Base-by-base conservation (phyloP, 208 protist species). In the Trypanosoma conorhini region DNA sequence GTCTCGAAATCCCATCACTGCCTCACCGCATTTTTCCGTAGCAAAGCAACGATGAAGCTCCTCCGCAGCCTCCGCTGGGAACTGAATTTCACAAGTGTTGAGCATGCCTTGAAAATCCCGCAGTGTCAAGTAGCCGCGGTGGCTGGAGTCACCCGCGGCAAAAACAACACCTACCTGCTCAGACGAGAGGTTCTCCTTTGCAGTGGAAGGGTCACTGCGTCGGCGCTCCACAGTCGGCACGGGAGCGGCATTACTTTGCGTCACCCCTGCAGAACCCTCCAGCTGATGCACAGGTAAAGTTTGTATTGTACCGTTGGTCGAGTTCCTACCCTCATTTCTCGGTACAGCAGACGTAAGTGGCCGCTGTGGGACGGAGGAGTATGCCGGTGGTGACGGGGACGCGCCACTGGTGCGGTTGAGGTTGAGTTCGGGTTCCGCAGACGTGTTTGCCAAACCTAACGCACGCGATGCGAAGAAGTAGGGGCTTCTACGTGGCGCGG, bases 81-180 rank as follows among this genome's bases (percentile, higher is more conserved):
- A 91, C 19, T 78, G 71, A 54, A 93, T 80, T 52, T 86, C 70
- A 54, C 76, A 82, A 15, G 69, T 55, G 21, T 76, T 77, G 67
- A 93, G 88, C 30, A 93, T 81, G 50, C 70, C 67, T 65, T 87
- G 81, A 59, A 91, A 89, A 15, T 80, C 63, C 40, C 78, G 75
- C 30, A 85, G 40, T 22, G 55, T 65, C 33, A 88, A 57, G 44
- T 72, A 74, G 13, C 80, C 83, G 9, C 55, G 59, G 0, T 74
- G 61, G 8, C 28, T 42, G 19, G 58, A 13, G 56, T 88, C 83
- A 28, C 69, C 78, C 8, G 85, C 52, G 3, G 42, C 63, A 55
- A 89, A 91, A 33, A 93, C 75, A 57, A 82, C 83, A 64, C 87
- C 83, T 42, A 89, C 73, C 44, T 85, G 77, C 61, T 93, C 79